Evolutionary conservation across 1,284 basidiomycete genomes (phyloP).

Genomic region (Ganoderma multipileum): DNA sequence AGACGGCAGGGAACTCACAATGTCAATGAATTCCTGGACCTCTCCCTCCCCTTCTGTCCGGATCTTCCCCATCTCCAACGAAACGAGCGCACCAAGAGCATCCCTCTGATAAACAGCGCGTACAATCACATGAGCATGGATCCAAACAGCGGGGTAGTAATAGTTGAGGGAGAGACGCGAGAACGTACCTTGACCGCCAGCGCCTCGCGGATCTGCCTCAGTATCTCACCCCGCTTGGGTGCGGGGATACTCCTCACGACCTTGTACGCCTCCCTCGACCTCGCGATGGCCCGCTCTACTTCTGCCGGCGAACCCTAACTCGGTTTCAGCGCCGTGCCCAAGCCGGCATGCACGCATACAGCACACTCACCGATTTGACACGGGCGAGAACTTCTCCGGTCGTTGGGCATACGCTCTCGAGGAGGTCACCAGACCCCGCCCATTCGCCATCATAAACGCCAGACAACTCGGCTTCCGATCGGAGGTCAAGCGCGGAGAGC

Average conservation of each 20-base stretch:
- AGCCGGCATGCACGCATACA: neutral
- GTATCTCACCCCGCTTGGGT: constrained; percentile 86
- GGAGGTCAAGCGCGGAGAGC: constrained; percentile 68
- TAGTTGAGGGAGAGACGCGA: neutral
- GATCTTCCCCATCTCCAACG: constrained; percentile 97
- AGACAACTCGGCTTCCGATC: constrained; percentile 51
- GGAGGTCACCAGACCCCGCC: constrained; percentile 75
- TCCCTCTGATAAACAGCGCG: constrained; percentile 58
- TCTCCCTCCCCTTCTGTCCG: constrained; percentile 92
- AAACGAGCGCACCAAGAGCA: constrained; percentile 83
- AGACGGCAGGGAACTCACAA: constrained; percentile 56
- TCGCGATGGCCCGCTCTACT: constrained; percentile 66
- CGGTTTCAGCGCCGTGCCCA: neutral
- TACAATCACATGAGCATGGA: neutral
- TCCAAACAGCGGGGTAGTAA: neutral
- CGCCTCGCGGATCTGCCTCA: constrained; percentile 87
- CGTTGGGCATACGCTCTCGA: constrained; percentile 75
- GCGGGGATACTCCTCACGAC: constrained; percentile 83
- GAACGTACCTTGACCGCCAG: constrained; percentile 76
- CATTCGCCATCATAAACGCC: constrained; percentile 84
- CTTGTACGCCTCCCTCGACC: constrained; percentile 74
- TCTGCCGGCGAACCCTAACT: constrained; percentile 71
- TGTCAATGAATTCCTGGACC: constrained; percentile 95
- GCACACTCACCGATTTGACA: constrained; percentile 62
- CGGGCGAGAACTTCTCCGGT: constrained; percentile 79